Evolutionary conservation across 2,329 filamentous ascomycete genomes (phyloP).

Genomic region (Pseudofabraea citricarpa): DNA sequence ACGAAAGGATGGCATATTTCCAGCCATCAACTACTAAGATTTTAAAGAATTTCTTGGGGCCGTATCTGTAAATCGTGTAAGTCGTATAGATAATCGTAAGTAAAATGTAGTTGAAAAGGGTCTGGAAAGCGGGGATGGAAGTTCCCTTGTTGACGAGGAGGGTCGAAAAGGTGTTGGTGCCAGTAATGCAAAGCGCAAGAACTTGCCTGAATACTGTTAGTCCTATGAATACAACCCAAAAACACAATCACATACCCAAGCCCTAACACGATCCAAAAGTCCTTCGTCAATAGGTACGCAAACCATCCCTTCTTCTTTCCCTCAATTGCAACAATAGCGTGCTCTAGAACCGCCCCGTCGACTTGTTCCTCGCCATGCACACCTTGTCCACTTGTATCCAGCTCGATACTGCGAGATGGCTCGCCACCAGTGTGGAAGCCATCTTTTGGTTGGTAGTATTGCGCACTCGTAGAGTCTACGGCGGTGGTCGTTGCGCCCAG

Average conservation of each 20-base stretch:
- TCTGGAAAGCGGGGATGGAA: constrained; percentile 91
- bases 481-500: constrained; percentile 12
- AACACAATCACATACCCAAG: constrained; percentile 53
- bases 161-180: constrained; percentile 83
- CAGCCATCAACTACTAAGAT: constrained; percentile 71
- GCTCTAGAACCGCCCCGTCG: constrained; percentile 19
- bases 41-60: constrained; percentile 62
- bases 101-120: constrained; percentile 88
- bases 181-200: constrained; percentile 84
- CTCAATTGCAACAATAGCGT: constrained; percentile 51
- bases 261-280: constrained; percentile 81
- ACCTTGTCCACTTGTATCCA: constrained; percentile 3
- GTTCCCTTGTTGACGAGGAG: constrained; percentile 65
- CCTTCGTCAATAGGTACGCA: constrained; percentile 73
- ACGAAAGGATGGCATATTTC: constrained; percentile 90
- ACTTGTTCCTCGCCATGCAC: constrained; percentile 10
- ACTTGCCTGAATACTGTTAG: constrained; percentile 51
- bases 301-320: constrained; percentile 52
- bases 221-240: constrained; percentile 8
- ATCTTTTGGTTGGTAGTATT: constrained; percentile 15
- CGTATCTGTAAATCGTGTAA: constrained; percentile 75
- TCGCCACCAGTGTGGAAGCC: constrained; percentile 11
- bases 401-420: constrained; percentile 11
- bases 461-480: constrained; percentile 13
- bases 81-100: constrained; percentile 78